These are phyloP conservation scores for Hygrophila difformis DNA, from an alignment of 257 asterid genomes.

Conservation along the genomic window DNA sequence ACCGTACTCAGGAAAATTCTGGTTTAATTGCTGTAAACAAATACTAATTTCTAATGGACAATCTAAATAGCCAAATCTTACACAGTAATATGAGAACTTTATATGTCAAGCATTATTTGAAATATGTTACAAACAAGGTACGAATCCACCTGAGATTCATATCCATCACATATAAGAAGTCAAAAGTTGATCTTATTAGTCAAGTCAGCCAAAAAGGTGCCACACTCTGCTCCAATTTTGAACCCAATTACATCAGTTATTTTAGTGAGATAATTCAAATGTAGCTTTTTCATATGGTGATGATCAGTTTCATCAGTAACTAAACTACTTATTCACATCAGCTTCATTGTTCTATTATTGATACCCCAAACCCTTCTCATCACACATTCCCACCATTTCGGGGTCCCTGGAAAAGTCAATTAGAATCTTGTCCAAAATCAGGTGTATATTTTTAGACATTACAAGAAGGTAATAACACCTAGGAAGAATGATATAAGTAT, in stretches of 20 bases:
- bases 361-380: too few species aligned
- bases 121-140: not conserved
- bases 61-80: constrained; percentile 3
- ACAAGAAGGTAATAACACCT: not conserved
- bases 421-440: too few species aligned
- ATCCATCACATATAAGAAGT: constrained; percentile 6
- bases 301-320: too few species aligned
- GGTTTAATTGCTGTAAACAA: constrained; percentile 5
- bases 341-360: constrained; percentile 2
- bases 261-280: not conserved
- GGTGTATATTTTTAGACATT: not conserved
- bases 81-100: not conserved
- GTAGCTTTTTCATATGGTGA: not conserved
- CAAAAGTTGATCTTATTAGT: constrained; percentile 6
- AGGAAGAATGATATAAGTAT: not conserved
- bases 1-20: constrained; percentile 11
- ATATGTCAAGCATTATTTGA: constrained; percentile 2
- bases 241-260: not conserved
- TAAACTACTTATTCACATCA: not conserved
- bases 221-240: not conserved
- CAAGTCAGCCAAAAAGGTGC: not conserved
- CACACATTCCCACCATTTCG: too few species aligned
- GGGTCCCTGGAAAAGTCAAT: too few species aligned
- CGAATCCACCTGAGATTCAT: not conserved
- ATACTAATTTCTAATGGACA: constrained; percentile 4